Conservation (phyloP, 768 basidiomycete genomes). For the Termitomyces bulborhizus region DNA sequence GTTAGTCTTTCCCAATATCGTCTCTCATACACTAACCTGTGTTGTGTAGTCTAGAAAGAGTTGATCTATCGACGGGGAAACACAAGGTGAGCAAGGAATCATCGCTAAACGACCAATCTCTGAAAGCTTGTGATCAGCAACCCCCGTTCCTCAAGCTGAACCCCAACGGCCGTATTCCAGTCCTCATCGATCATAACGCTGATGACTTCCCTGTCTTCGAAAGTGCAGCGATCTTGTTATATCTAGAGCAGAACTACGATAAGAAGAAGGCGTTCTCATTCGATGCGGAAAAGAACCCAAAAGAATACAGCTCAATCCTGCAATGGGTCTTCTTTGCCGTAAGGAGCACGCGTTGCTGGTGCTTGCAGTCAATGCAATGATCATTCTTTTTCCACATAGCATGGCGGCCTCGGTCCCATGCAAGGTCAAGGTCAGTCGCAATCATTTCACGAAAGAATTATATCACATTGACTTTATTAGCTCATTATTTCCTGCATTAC, state of each 20-base stretch:
- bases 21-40: neutral
- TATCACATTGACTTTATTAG: conserved; percentile 15
- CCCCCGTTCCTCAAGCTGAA: conserved; percentile 72
- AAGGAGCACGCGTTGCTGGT: conserved; percentile 7
- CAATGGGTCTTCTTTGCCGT: conserved; percentile 89
- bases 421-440: conserved; percentile 53
- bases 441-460: neutral
- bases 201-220: conserved; percentile 69
- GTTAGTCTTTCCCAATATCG: neutral
- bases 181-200: conserved; percentile 53
- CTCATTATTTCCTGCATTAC: conserved; percentile 60
- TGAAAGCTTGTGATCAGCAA: conserved; percentile 26
- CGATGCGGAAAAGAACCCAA: conserved; percentile 41
- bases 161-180: conserved; percentile 70
- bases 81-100: conserved; percentile 7
- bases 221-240: conserved; percentile 75
- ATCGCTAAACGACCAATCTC: neutral
- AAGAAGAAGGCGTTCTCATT: conserved; percentile 67
- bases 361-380: neutral
- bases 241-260: conserved; percentile 77
- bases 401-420: conserved; percentile 82
- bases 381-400: conserved; percentile 39
- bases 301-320: conserved; percentile 64
- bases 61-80: conserved; percentile 6
- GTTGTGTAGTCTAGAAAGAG: conserved; percentile 3